Percentiles rank a stretch among this genome's conserved stretches.
phyloP scores from a whole-genome alignment of 495 filamentous ascomycete genomes.

The Neurospora sp. region DNA sequence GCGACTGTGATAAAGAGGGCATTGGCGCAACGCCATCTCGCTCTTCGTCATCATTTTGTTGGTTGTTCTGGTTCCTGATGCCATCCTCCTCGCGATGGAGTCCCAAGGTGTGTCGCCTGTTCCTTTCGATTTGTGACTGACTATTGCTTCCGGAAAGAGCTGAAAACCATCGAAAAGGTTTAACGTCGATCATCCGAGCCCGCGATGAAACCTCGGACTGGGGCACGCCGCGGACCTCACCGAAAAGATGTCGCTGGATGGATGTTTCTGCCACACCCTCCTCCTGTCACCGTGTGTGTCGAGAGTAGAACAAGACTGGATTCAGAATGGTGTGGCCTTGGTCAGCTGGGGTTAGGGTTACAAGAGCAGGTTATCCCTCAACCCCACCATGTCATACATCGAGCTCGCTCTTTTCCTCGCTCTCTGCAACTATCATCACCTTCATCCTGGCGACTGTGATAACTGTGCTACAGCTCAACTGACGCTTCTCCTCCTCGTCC shows the following conservation, averaged over 20 bases:
- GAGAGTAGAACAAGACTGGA: not conserved
- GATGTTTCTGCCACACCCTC: not conserved
- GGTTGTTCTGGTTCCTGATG: not conserved
- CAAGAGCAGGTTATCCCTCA: not conserved
- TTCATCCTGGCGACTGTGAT: not conserved
- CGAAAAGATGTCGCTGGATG: not conserved
- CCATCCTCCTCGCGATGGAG: not conserved
- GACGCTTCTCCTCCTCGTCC: not conserved
- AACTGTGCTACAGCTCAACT: not conserved
- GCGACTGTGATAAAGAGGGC: not conserved
- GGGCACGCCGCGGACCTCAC: not conserved
- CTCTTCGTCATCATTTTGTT: not conserved
- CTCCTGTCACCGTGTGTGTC: not conserved
- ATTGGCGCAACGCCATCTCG: not conserved
- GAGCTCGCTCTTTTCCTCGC: not conserved
- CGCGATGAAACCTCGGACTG: not conserved
- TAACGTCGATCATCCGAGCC: not conserved
- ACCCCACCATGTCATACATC: not conserved
- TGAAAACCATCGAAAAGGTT: not conserved
- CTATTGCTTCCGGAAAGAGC: not conserved
- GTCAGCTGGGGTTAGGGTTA: not conserved
- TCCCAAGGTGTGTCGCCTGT: not conserved
- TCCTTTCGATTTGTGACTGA: not conserved
- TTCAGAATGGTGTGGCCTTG: not conserved
- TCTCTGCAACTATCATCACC: not conserved